Conservation (phyloP, 805 yeast species). For the Debaryomyces hansenii region DNA sequence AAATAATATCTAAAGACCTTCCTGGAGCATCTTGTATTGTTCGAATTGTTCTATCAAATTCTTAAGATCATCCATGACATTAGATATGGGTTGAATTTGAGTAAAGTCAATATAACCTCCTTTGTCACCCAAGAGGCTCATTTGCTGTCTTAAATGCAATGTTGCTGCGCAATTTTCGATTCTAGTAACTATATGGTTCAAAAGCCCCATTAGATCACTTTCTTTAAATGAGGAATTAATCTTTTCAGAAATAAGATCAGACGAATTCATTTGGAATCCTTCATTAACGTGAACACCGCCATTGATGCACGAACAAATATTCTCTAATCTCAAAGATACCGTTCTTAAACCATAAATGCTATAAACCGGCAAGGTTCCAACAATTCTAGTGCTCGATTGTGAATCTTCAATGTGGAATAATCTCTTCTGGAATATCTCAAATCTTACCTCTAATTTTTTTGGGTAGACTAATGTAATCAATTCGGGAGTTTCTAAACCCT, state of each 20-base stretch:
- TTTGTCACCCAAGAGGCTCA: slow-evolving; percentile 21
- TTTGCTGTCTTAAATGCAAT: slow-evolving; percentile 33
- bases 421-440: slow-evolving; percentile 41
- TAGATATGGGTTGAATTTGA: slow-evolving; percentile 17
- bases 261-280: slow-evolving; percentile 23
- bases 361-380: slow-evolving; percentile 44
- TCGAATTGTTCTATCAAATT: background rate
- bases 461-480: slow-evolving; percentile 80
- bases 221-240: slow-evolving; percentile 19
- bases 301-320: slow-evolving; percentile 50
- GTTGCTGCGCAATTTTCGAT: slow-evolving; percentile 57
- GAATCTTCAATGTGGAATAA: slow-evolving; percentile 15
- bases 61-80: slow-evolving; percentile 25
- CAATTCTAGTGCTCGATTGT: slow-evolving; percentile 31
- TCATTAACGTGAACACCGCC: slow-evolving; percentile 38
- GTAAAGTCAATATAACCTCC: slow-evolving; percentile 21
- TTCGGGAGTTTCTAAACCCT: slow-evolving; percentile 94
- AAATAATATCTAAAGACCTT: background rate
- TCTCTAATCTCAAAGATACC: slow-evolving; percentile 58
- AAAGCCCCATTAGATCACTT: slow-evolving; percentile 50
- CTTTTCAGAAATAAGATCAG: slow-evolving; percentile 21
- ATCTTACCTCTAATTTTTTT: slow-evolving; percentile 57
- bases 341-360: slow-evolving; percentile 53
- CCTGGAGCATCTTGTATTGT: background rate
- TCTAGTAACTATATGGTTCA: slow-evolving; percentile 68